Evolutionary conservation across 83 land plant species (phyloP).

Genomic region (Larix sibirica): DNA sequence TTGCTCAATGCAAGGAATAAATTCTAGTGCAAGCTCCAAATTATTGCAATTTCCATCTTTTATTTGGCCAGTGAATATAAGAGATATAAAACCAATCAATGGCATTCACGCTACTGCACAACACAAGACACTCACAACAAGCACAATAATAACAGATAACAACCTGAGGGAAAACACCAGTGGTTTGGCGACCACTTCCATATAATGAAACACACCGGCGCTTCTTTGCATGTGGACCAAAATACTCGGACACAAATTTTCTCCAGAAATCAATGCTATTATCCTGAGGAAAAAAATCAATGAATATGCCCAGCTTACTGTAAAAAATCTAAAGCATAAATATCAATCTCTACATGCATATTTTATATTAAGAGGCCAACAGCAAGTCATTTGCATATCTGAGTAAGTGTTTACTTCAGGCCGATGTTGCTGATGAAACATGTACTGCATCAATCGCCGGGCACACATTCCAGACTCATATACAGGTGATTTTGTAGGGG

Average conservation of each 20-base stretch:
- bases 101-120: neutral
- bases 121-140: constrained; percentile 3
- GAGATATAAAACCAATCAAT: neutral
- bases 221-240: constrained; percentile 95
- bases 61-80: no score
- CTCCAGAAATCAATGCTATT: constrained; percentile 98
- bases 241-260: constrained; percentile 92
- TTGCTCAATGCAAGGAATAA: no score
- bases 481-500: constrained; percentile 49
- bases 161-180: constrained; percentile 99
- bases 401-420: constrained; percentile 65
- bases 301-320: no score
- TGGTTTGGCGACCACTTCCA: constrained; percentile 98
- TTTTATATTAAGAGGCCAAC: neutral
- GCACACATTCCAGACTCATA: constrained; percentile 97
- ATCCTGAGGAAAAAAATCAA: constrained; percentile 54
- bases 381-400: neutral
- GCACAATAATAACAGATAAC: neutral
- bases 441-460: constrained; percentile 83
- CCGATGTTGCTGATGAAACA: constrained; percentile 92
- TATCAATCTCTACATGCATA: no score
- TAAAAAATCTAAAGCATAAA: no score
- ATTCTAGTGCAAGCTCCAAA: no score
- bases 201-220: constrained; percentile 99
- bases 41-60: no score